Percentiles rank a stretch among this genome's conserved stretches.
phyloP scores from a whole-genome alignment of 2,329 filamentous ascomycete genomes.

The Xylaria sp. region DNA sequence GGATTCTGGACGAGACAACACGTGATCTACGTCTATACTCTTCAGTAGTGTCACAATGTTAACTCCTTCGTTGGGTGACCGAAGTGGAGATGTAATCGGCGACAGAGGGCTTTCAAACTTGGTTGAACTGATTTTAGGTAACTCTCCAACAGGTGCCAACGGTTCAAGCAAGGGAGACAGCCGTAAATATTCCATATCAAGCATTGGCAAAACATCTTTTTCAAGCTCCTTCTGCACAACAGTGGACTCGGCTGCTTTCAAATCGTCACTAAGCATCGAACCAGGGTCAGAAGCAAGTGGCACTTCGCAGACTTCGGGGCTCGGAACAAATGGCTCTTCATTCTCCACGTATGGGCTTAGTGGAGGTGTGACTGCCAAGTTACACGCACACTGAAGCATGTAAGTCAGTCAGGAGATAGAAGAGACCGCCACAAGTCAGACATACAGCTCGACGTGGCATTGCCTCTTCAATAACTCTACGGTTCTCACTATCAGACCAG shows the following conservation, averaged over 20 bases:
- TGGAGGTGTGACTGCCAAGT: conserved; percentile 37
- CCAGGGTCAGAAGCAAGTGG: conserved; percentile 36
- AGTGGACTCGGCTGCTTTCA: conserved; percentile 30
- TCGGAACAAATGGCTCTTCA: conserved; percentile 34
- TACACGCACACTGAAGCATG: conserved; percentile 25
- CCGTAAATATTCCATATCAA: conserved; percentile 6
- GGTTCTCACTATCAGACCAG: conserved; percentile 24
- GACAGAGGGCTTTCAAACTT: conserved; percentile 38
- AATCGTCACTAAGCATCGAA: conserved; percentile 38
- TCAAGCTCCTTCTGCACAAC: conserved; percentile 25
- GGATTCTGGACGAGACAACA: conserved; percentile 2
- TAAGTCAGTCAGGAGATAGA: conserved; percentile 19
- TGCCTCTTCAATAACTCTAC: conserved; percentile 15
- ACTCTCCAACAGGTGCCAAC: conserved; percentile 9
- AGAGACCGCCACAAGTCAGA: background rate
- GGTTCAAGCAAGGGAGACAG: conserved; percentile 22
- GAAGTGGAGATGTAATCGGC: conserved; percentile 25
- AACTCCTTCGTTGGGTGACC: background rate
- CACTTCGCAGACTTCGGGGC: conserved; percentile 33
- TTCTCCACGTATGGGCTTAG: conserved; percentile 30
- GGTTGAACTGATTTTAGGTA: conserved; percentile 26
- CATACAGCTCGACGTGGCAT: conserved; percentile 23
- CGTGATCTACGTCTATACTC: conserved; percentile 30
- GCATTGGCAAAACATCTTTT: background rate
- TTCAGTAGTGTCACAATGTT: conserved; percentile 20